Conservation (phyloP, 2,329 filamentous ascomycete species). For the Ceratocystis cacaofunesta region DNA sequence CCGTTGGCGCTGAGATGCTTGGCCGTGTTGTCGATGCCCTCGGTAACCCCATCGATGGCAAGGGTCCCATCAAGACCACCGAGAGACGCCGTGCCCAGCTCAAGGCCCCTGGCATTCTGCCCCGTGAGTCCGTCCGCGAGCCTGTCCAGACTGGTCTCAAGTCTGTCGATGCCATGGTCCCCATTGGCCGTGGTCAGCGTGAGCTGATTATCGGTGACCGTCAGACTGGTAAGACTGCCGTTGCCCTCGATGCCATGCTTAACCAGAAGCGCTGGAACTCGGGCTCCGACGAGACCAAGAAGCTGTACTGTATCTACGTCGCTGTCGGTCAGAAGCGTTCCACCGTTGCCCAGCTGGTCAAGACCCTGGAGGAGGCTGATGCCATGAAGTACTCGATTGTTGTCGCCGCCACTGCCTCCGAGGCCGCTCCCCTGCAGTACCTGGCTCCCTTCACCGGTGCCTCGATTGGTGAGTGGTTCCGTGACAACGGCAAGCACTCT, state of each 20-base stretch:
- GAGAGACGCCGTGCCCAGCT: conserved; percentile 93
- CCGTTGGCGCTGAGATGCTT: conserved; percentile 81
- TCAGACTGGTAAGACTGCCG: conserved; percentile 99
- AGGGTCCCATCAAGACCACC: conserved; percentile 87
- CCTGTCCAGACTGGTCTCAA: conserved; percentile 99
- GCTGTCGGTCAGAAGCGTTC: conserved; percentile 99
- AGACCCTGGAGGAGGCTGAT: conserved; percentile 99
- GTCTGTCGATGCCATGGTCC: conserved; percentile 98
- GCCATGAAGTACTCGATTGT: conserved; percentile 96
- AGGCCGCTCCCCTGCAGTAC: conserved; percentile 90
- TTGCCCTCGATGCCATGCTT: conserved; percentile 92
- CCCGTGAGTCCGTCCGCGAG: conserved; percentile 92
- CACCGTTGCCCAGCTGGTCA: conserved; percentile 96
- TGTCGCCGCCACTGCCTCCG: conserved; percentile 90
- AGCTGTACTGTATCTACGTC: conserved; percentile 99
- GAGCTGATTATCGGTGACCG: conserved; percentile 99
- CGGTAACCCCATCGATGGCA: conserved; percentile 98
- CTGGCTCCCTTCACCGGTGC: conserved; percentile 69
- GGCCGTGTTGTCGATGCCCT: conserved; percentile 98
- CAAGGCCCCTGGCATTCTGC: conserved; percentile 97
- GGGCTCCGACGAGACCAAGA: conserved; percentile 76
- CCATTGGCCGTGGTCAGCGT: conserved; percentile 99
- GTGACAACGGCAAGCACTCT: conserved; percentile 76
- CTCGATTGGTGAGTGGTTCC: conserved; percentile 56
- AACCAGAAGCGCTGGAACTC: conserved; percentile 99